Evolutionary conservation across 345 rosid genomes (phyloP), one percentile per base, ranked within the genome.

Genomic region (Heritiera fomes): DNA sequence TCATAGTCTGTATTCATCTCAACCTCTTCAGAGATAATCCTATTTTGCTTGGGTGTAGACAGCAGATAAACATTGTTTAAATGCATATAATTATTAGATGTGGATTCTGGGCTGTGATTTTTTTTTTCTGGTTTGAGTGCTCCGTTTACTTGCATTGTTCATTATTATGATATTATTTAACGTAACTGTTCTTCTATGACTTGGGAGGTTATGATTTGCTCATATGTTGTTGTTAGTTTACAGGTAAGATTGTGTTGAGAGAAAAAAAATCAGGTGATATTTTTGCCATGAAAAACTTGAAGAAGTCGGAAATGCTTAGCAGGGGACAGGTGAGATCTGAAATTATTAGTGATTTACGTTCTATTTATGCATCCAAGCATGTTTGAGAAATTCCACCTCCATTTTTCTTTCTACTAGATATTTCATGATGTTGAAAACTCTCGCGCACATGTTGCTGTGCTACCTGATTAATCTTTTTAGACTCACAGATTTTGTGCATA

Each of bases 261-360:
- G 86, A 93, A 91, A 84, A 91, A 84, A 90, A 88, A 80, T 86
- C 96, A 11, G 93, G 97, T 76, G 85, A 87, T 75, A 92, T 92
- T 53, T 95, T 88, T 85, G 98, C 98, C 75, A 93, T 95, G 98
- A 95, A 95, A 89, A 95, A 93, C 81, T 81, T 95, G 86, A 93
- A 89, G 90, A 95, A 95, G 85, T 93, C 98, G 20, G 98, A 95
- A 87, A 95, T 95, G 98, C 97, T 95, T 80, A 93, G 94, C 85
- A 89, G 98, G 71, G 98, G 98, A 15, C 98, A 95, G 92, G 98
- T 95, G 84, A 87, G 88, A 84, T 81, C 71, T 40, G 62, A 43
- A 76, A 30, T 80, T 12, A 15, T 72, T 15, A 15, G 46, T 50
- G 43, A 53, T 30, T 32, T 15, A 17, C 6, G 18, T 28, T 70